Percentiles rank a stretch among this genome's conserved stretches.
These are phyloP conservation scores for Phyllosticta citrichinensis DNA, from an alignment of 2,329 filamentous ascomycete genomes.

Conservation along the genomic window DNA sequence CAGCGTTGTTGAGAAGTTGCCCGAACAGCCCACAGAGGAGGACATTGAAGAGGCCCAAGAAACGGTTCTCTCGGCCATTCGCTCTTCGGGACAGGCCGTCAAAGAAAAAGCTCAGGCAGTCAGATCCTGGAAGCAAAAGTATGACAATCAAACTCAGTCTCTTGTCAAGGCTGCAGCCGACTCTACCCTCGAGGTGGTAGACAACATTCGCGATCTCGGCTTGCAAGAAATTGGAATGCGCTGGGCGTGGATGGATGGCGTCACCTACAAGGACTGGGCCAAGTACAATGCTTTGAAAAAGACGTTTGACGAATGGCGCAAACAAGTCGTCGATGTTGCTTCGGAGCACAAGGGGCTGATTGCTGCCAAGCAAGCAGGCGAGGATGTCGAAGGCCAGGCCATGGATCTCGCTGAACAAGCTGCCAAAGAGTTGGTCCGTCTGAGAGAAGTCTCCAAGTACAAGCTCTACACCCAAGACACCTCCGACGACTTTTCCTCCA, in stretches of 20 bases:
- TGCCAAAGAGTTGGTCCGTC: slow-evolving; percentile 65
- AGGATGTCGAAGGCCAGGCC: slow-evolving; percentile 63
- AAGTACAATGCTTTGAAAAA: slow-evolving; percentile 84
- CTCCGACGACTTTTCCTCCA: slow-evolving; percentile 68
- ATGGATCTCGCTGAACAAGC: slow-evolving; percentile 72
- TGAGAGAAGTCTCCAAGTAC: slow-evolving; percentile 78
- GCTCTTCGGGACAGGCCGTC: slow-evolving; percentile 59
- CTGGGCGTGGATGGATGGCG: slow-evolving; percentile 91
- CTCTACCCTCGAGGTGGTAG: slow-evolving; percentile 71
- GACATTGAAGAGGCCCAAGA: slow-evolving; percentile 44
- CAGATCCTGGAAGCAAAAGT: slow-evolving; percentile 64
- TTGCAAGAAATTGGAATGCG: slow-evolving; percentile 84
- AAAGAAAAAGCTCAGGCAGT: slow-evolving; percentile 69
- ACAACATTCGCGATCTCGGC: slow-evolving; percentile 71
- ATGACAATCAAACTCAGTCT: slow-evolving; percentile 57
- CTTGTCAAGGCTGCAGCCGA: slow-evolving; percentile 65
- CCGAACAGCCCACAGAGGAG: slow-evolving; percentile 46
- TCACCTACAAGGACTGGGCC: slow-evolving; percentile 95
- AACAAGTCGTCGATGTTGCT: slow-evolving; percentile 68
- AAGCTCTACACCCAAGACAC: slow-evolving; percentile 69
- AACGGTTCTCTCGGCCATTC: slow-evolving; percentile 46
- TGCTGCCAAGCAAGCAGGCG: slow-evolving; percentile 56
- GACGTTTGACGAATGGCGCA: slow-evolving; percentile 74
- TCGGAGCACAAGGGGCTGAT: slow-evolving; percentile 61
- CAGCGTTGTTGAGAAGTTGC: slow-evolving; percentile 42